Evolutionary conservation across 1,139 yeast species (phyloP), one percentile per base, ranked within the genome.

Genomic region (Blastobotrys petasosporus): DNA sequence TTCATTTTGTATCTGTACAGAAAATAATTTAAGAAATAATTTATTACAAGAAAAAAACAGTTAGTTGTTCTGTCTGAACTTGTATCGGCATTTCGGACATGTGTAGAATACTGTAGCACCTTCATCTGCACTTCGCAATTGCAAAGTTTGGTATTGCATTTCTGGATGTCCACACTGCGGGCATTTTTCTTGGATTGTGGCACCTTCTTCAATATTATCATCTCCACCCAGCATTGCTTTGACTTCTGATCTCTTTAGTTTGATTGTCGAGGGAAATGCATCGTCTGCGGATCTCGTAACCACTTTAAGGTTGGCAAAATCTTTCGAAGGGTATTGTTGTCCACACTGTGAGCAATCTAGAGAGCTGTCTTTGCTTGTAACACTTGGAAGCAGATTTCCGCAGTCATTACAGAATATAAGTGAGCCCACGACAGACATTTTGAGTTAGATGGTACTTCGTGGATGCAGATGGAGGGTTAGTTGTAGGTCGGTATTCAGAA

Each of bases 131-230:
- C 95, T 85, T 71, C 99, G 80, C 58, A 92, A 76, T 68, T 92
- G 99, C 59, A 92, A 73, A 8, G 98, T 92, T 63, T 92, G 97
- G 66, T 92, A 92, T 64, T 83, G 92, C 98, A 94, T 94, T 68
- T 92, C 97, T 61, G 92, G 97, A 66, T 90, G 79, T 43, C 95
- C 97, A 78, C 98, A 92, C 67, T 88, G 82, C 17, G 97, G 97
- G 74, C 99, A 92, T 63, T 85, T 88, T 66, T 92, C 99, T 66
- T 88, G 85, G 64, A 92, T 92, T 17, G 94, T 84, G 34, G 97
- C 97, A 54, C 97, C 97, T 52, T 87, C 97, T 50, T 84, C 94
- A 44, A 86, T 68, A 17, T 35, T 34, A 57, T 90, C 97, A 56
- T 80, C 81, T 37, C 77, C 78, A 60, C 76, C 80, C 60, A 90